These are phyloP conservation scores for Aspergillus ustus DNA, from an alignment of 2,329 filamentous ascomycete species.

Conservation along the genomic window DNA sequence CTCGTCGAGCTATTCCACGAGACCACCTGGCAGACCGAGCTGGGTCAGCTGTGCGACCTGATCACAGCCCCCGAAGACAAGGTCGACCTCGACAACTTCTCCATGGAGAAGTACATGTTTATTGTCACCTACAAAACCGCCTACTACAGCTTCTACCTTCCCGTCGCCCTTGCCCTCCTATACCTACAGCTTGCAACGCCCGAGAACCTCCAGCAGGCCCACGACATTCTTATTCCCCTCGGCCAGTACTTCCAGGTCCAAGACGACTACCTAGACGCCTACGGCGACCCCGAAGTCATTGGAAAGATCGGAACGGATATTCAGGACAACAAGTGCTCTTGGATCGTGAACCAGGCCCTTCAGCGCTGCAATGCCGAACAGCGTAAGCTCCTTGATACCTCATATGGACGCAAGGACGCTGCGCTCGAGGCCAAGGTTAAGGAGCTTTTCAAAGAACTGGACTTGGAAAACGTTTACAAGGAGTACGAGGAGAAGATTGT, in stretches of 20 bases:
- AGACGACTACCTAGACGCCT: constrained; percentile 99
- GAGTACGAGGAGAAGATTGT: constrained; percentile 90
- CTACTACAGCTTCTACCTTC: constrained; percentile 99
- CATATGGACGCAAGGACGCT: constrained; percentile 92
- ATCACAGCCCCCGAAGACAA: constrained; percentile 94
- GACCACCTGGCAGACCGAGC: constrained; percentile 88
- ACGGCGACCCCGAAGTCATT: constrained; percentile 87
- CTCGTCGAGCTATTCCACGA: constrained; percentile 97
- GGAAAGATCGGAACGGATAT: constrained; percentile 99
- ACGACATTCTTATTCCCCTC: constrained; percentile 92
- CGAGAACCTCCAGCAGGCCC: constrained; percentile 84
- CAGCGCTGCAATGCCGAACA: constrained; percentile 80
- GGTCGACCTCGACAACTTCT: constrained; percentile 94
- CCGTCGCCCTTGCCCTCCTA: constrained; percentile 87
- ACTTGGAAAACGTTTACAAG: constrained; percentile 81
- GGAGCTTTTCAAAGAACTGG: constrained; percentile 82
- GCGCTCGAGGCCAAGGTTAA: constrained; percentile 84
- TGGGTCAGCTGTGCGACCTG: constrained; percentile 92
- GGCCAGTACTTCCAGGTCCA: constrained; percentile 99
- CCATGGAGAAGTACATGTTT: constrained; percentile 88
- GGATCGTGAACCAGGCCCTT: constrained; percentile 95
- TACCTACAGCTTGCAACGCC: constrained; percentile 83
- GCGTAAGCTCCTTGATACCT: constrained; percentile 82
- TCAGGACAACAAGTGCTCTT: constrained; percentile 99
- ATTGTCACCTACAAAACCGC: constrained; percentile 99